Evolutionary conservation across 2,329 filamentous ascomycete genomes (phyloP).

Genomic region (Penicillium brasilianum): DNA sequence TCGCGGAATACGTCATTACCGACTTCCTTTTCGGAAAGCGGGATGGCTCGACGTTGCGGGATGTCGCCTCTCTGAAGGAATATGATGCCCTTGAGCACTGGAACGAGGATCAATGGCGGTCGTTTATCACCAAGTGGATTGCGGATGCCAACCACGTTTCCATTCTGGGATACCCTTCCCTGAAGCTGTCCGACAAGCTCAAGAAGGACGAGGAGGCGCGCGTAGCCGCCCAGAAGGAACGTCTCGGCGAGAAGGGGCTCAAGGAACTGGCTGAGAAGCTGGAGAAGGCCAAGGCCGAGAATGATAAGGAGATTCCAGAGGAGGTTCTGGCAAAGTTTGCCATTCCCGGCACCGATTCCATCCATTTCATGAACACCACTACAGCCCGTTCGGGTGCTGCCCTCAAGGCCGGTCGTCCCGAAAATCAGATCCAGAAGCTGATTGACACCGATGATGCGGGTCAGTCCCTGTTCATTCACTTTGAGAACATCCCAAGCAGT

Average conservation of each 20-base stretch:
- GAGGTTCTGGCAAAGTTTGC: constrained; percentile 80
- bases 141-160: constrained; percentile 84
- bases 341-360: constrained; percentile 85
- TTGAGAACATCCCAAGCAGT: constrained; percentile 89
- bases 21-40: constrained; percentile 90
- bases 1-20: constrained; percentile 82
- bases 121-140: constrained; percentile 82
- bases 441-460: constrained; percentile 71
- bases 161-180: constrained; percentile 84
- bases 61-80: constrained; percentile 59
- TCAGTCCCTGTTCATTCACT: constrained; percentile 90
- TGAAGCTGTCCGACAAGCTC: constrained; percentile 76
- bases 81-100: constrained; percentile 75
- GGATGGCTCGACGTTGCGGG: constrained; percentile 75
- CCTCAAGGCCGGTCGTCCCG: constrained; percentile 67
- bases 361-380: constrained; percentile 89
- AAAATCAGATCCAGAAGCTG: constrained; percentile 73
- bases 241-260: constrained; percentile 81
- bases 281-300: constrained; percentile 82
- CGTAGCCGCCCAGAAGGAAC: constrained; percentile 76
- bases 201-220: constrained; percentile 81
- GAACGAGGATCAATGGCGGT: constrained; percentile 82
- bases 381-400: constrained; percentile 84
- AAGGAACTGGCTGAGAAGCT: constrained; percentile 75
- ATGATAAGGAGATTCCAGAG: constrained; percentile 82